phyloP scores from a whole-genome alignment of 208 protist species.

The Leishmania turanica region DNA sequence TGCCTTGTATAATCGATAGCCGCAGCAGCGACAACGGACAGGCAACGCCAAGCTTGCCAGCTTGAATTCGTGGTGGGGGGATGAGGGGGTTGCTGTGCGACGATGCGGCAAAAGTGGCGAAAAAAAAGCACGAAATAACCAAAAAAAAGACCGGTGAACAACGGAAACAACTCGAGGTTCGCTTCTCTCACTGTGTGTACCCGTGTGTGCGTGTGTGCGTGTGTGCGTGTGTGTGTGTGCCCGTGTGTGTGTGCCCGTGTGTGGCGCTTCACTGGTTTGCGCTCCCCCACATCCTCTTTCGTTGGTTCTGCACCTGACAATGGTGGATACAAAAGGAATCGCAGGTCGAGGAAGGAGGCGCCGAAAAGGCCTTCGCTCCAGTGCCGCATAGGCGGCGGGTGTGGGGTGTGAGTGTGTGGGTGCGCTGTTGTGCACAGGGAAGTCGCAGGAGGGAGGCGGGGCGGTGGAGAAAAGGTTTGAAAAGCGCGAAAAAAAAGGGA shows the following conservation, averaged over 20 bases:
- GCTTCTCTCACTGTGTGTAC: not conserved
- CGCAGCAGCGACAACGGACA: not conserved
- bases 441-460: not conserved
- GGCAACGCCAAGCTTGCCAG: not conserved
- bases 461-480: not conserved
- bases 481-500: not conserved
- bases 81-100: not conserved
- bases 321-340: not conserved
- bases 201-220: too few relatives aligned
- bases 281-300: not conserved
- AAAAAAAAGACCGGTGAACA: not conserved
- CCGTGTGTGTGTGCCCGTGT: not conserved
- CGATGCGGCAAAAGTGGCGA: not conserved
- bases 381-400: not conserved
- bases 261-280: not conserved
- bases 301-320: not conserved
- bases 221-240: not conserved
- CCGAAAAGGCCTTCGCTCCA: not conserved
- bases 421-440: not conserved
- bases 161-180: not conserved
- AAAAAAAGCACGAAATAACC: not conserved
- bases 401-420: not conserved
- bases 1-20: not conserved
- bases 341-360: not conserved
- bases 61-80: not conserved